Conservation (phyloP, 306 rosid genomes). For the Ochetophila trinervis region DNA sequence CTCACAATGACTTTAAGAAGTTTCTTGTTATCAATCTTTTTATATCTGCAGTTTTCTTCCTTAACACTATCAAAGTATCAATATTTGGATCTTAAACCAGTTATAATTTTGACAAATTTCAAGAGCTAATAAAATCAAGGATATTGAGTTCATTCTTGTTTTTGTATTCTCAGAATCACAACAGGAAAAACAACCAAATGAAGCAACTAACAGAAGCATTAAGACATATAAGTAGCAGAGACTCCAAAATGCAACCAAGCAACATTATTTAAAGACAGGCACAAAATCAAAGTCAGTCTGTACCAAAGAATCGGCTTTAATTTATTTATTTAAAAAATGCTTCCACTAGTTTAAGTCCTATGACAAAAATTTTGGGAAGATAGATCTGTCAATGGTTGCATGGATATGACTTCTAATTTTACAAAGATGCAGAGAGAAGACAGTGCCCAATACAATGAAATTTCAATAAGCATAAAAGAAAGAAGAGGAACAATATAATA, state of each 20-base stretch:
- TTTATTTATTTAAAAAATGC: not conserved
- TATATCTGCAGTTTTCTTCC: too few relatives aligned
- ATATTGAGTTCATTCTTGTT: too few relatives aligned
- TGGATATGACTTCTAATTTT: not conserved
- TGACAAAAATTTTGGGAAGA: too few relatives aligned
- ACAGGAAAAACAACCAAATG: too few relatives aligned
- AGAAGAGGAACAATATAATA: not conserved
- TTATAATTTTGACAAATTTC: too few relatives aligned
- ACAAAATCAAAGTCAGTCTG: not conserved
- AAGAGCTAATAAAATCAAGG: too few relatives aligned
- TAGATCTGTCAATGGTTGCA: too few relatives aligned
- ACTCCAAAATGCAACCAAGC: not conserved
- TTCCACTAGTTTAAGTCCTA: not conserved
- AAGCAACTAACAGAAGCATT: too few relatives aligned
- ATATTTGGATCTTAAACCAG: too few relatives aligned
- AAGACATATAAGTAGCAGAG: not conserved
- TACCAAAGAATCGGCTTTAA: not conserved
- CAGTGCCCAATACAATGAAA: slow-evolving; percentile 1
- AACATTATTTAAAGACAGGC: not conserved
- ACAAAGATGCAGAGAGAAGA: not conserved
- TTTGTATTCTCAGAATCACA: too few relatives aligned
- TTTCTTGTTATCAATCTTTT: not conserved
- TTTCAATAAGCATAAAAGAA: not conserved
- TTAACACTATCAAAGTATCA: too few relatives aligned
- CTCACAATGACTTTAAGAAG: not conserved